A percentile compares a stretch with the other conserved stretches of the same genome.
These are phyloP conservation scores for Yamadazyma akitaensis DNA, from an alignment of 805 yeast genomes.

Conservation along the genomic window DNA sequence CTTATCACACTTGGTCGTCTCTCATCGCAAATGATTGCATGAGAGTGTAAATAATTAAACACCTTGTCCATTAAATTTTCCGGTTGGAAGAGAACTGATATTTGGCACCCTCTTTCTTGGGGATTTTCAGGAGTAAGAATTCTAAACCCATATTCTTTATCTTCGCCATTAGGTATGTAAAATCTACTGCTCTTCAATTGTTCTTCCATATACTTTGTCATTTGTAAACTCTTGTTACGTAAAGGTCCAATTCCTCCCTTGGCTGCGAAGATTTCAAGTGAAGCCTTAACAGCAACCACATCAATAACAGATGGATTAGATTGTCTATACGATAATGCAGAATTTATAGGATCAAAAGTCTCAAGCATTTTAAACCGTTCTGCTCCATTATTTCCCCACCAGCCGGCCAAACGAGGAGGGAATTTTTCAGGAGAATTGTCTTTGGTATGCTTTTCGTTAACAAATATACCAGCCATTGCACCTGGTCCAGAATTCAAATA, in stretches of 20 bases:
- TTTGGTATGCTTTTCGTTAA: constrained; percentile 52
- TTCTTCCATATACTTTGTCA: constrained; percentile 57
- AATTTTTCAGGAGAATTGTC: constrained; percentile 27
- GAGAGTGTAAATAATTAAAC: constrained; percentile 43
- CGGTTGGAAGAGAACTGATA: constrained; percentile 61
- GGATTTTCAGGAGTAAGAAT: constrained; percentile 69
- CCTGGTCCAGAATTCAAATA: constrained; percentile 94
- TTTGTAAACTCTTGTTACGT: constrained; percentile 50
- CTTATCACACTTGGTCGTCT: constrained; percentile 88
- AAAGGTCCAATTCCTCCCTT: constrained; percentile 63
- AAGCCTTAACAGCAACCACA: constrained; percentile 66
- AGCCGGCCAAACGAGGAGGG: constrained; percentile 80
- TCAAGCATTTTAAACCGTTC: constrained; percentile 80
- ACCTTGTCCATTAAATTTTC: constrained; percentile 60
- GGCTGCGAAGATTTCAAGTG: constrained; percentile 57
- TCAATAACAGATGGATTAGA: constrained; percentile 89
- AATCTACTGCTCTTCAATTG: constrained; percentile 45
- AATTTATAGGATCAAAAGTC: constrained; percentile 71
- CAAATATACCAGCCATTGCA: constrained; percentile 81
- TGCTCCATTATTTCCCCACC: constrained; percentile 89
- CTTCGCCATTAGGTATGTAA: constrained; percentile 32
- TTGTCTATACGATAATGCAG: constrained; percentile 86
- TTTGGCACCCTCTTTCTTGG: constrained; percentile 72
- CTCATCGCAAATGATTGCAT: constrained; percentile 82
- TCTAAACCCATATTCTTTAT: constrained; percentile 44